Evolutionary conservation across 192 early-diverging fungal species (phyloP).

Genomic region (Gamsiella multidivaricata): DNA sequence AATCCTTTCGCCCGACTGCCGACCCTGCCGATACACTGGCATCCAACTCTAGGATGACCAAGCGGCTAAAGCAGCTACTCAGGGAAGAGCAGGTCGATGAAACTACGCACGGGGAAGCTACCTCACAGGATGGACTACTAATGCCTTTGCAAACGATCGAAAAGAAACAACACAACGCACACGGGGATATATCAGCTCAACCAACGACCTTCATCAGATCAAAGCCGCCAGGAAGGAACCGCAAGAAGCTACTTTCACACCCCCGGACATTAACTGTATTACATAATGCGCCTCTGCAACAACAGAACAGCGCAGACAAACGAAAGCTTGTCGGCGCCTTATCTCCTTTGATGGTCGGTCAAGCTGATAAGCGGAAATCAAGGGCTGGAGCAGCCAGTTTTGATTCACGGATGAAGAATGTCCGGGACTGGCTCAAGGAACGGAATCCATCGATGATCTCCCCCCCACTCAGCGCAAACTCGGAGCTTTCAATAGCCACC

Average conservation of each 20-base stretch:
- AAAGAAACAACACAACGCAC: too few species aligned
- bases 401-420: conserved; percentile 42
- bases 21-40: neutral
- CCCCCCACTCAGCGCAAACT: conserved; percentile 22
- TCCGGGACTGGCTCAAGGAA: conserved; percentile 37
- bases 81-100: neutral
- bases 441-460: conserved; percentile 36
- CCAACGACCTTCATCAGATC: conserved; percentile 5
- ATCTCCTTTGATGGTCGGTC: neutral
- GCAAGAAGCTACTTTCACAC: neutral
- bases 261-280: neutral
- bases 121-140: neutral
- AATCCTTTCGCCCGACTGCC: neutral
- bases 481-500: conserved; percentile 1
- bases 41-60: neutral
- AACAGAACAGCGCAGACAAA: conserved; percentile 1
- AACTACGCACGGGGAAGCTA: neutral
- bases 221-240: conserved; percentile 35
- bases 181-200: too few species aligned
- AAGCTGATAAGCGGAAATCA: neutral
- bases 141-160: too few species aligned
- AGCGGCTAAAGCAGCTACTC: neutral
- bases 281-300: neutral
- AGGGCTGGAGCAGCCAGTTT: conserved; percentile 21
- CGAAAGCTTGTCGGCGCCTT: neutral